Conservation (phyloP, 2,329 filamentous ascomycete genomes). For the Xylaria sp. region DNA sequence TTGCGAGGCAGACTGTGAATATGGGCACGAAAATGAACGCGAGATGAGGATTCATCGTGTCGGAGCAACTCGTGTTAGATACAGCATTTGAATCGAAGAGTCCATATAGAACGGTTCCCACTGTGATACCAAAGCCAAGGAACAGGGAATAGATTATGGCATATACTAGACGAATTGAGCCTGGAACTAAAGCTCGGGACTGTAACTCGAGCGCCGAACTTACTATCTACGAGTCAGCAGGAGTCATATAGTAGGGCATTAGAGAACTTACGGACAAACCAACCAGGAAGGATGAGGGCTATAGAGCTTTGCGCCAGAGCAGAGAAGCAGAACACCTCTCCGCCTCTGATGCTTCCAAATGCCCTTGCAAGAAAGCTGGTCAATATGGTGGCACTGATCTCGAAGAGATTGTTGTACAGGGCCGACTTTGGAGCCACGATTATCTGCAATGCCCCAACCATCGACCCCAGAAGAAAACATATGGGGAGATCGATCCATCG, state of each 20-base stretch:
- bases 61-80: conserved; percentile 42
- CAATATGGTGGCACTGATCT: conserved; percentile 62
- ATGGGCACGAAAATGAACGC: conserved; percentile 75
- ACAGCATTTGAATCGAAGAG: conserved; percentile 48
- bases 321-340: conserved; percentile 71
- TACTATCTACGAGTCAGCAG: conserved; percentile 31
- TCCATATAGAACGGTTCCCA: conserved; percentile 50
- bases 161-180: conserved; percentile 76
- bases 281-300: conserved; percentile 73
- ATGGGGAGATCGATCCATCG: conserved; percentile 40
- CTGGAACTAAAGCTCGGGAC: conserved; percentile 70
- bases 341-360: conserved; percentile 67
- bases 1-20: conserved; percentile 74
- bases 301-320: conserved; percentile 75
- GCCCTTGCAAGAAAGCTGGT: conserved; percentile 73
- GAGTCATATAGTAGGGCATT: background rate
- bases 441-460: conserved; percentile 63
- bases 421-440: conserved; percentile 76
- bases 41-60: conserved; percentile 42
- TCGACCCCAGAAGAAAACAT: conserved; percentile 39
- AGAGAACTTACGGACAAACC: conserved; percentile 47
- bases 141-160: conserved; percentile 76
- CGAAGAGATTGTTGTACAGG: conserved; percentile 64
- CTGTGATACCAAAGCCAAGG: conserved; percentile 73
- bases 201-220: conserved; percentile 66